Evolutionary conservation across 768 basidiomycete genomes (phyloP), one percentile per base, ranked within the genome.

Genomic region (Termitomyces sp.): DNA sequence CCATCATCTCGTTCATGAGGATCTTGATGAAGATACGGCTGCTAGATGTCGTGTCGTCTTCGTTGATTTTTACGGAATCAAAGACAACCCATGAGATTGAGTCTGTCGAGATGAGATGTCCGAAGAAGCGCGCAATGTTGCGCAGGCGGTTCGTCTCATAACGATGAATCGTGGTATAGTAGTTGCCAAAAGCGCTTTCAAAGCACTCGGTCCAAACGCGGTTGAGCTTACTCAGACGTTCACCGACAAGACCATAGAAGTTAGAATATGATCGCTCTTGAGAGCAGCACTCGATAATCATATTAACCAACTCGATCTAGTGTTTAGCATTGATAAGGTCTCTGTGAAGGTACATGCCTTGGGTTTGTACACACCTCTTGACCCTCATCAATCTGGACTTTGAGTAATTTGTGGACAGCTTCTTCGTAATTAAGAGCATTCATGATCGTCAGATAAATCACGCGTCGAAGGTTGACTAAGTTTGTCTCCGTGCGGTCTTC

Each of bases 221-320:
- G 72, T 97, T 96, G 66, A 98, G 81, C 73, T 97, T 95, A 75
- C 90, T 88, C 75, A 99, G 94, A 21, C 97, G 89, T 70, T 99
- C 97, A 54, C 94, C 94, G 60, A 97, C 80, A 21, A 98, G 84
- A 12, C 97, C 97, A 66, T 95, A 99, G 78, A 97, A 98, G n/a
- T 81, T 90, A 2, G 91, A 93, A 71, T 98, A 99, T 1, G 96
- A 94, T 14, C 97, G 89, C 70, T 98, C 97, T 76, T 99, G 97
- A 2, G 97, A 98, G 70, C 97, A 98, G 89, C 97, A 99, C 66
- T 98, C 96, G 71, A 99, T 91, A 60, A 99, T 83, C 97, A 99
- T 99, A 79, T 98, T 98, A 69, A 91, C 84, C 56, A 99, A 73
- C 69, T 98, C 96, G 63, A 93, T 89, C 93, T 97, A 65, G 3